phyloP scores from a whole-genome alignment of 192 early-diverging fungal species.

The Chytriomyces sp. region DNA sequence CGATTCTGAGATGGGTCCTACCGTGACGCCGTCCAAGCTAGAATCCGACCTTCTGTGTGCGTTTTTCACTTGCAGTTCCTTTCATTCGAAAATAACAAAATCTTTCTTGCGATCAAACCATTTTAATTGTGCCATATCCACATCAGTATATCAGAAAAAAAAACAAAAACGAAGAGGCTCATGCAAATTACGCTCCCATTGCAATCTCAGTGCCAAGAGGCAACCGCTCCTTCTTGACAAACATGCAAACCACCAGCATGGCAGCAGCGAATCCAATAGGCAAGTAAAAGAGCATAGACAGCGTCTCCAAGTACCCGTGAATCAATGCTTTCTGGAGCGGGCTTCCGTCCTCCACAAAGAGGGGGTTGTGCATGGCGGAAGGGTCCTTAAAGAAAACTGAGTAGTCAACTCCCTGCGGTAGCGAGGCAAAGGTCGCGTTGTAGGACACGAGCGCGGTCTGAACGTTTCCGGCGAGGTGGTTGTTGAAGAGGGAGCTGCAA shows the following conservation, averaged over 20 bases:
- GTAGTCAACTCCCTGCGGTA: neutral
- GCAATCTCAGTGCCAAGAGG: constrained; percentile 13
- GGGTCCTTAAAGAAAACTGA: neutral
- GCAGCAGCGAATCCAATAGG: constrained; percentile 28
- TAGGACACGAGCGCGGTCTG: neutral
- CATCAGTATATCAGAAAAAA: too few relatives aligned
- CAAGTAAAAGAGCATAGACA: constrained; percentile 26
- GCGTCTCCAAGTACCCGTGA: constrained; percentile 24
- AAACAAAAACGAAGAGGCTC: too few relatives aligned
- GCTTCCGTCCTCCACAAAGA: neutral
- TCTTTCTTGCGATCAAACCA: too few relatives aligned
- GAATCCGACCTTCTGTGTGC: too few relatives aligned
- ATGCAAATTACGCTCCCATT: constrained; percentile 13
- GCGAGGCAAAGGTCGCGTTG: neutral
- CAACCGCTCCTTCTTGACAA: constrained; percentile 35
- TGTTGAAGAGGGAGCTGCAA: constrained; percentile 61
- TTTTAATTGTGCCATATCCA: too few relatives aligned
- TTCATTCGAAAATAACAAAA: too few relatives aligned
- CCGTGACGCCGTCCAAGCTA: too few relatives aligned
- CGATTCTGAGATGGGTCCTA: constrained; percentile 55
- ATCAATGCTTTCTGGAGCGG: constrained; percentile 15
- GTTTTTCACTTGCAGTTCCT: too few relatives aligned
- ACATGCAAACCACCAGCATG: constrained; percentile 10
- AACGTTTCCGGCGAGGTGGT: constrained; percentile 38
- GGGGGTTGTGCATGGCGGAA: neutral